Evolutionary conservation across 495 filamentous ascomycete genomes (phyloP), one percentile per base, ranked within the genome.

Genomic region (Penicillium parvum): DNA sequence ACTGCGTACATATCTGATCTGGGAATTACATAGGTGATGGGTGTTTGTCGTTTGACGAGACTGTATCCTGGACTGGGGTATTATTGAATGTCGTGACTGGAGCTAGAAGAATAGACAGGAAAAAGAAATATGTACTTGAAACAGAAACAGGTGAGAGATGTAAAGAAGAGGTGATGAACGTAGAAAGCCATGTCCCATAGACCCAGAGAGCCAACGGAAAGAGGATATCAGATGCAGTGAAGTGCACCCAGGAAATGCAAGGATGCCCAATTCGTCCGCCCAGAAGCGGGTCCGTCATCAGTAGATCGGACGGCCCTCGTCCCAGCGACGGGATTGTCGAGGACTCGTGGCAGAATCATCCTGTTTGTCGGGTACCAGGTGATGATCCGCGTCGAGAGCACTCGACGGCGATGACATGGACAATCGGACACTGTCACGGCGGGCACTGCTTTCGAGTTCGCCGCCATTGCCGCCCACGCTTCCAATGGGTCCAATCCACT

Each of bases 401-500:
- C 17, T 38, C 4, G 63, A 42, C 16, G 59, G 52, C 18, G 58
- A 61, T 40, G 48, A 27, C 17, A 58, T 29, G 10, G 66, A 61
- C 20, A 60, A 59, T 8, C 60, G 55, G 63, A 49, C 76, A 75
- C 58, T 75, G 74, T 41, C 75, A 58, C 68, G 60, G 10, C 52
- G 54, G 28, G 46, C 35, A 33, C 55, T 56, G 8, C 52, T 43
- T 6, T 58, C 59, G 14, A 53, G 43, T 29, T 72, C 69, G 25
- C 64, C 64, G 14, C 57, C 40, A 43, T 66, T 66, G 22, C 65
- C 62, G 7, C 30, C 62, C 14, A 73, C 75, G 16, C 69, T 62
- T 17, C 66, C 60, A 32, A 70, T 65, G n/a, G 74, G 69, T 20
- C 92, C 92, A 58, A 96, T 90, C 92, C 92, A 99, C 60, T 95